Evolutionary conservation across 306 rosid species (phyloP), one percentile per base, ranked within the genome.

Genomic region (Ziziphus jujuba): DNA sequence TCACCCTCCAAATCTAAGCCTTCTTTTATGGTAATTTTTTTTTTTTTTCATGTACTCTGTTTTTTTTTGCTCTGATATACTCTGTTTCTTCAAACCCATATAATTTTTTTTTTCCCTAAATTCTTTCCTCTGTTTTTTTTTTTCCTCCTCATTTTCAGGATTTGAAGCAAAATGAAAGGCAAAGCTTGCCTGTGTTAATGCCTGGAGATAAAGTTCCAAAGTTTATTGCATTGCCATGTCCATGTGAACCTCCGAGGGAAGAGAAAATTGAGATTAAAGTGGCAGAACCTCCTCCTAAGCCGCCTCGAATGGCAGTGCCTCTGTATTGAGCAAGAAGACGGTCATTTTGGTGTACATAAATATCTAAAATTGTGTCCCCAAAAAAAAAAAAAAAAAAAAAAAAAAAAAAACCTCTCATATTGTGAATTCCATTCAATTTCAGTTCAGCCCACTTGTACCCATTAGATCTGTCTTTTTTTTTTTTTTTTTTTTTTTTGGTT

Each of bases 161-260:
- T 61, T 56, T 55, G 60, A 74, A 77, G 70, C 77, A 60, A 50
- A 73, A 65, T 21, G 75, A 43, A 51, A 81, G 80, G 45, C 74
- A 84, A 16, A 93, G 95, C 64, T 36, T 90, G 70, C 81, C 98
- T 14, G 98, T 93, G 55, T 20, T 93, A 83, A 93, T 93, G 98
- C 96, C 97, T 0, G 98, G 98, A 2, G 97, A 93, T 58, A 66
- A 61, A 10, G 63, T 90, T 0, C 98, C 98, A 0, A 93, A 81
- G 60, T 93, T 93, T 63, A 90, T 93, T 49, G 98, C 98, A 22
- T 76, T 84, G 90, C 97, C 98, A 0, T 93, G 96, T 53, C 98
- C 98, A 0, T 59, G 96, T 20, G 83, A 82, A 58, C 93, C 87
- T 19, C 75, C 75, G 6, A 78, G 74, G 10, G 85, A 75, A 5